Conservation (phyloP, 1,284 basidiomycete species). For the Sanghuangporus sanghuang region DNA sequence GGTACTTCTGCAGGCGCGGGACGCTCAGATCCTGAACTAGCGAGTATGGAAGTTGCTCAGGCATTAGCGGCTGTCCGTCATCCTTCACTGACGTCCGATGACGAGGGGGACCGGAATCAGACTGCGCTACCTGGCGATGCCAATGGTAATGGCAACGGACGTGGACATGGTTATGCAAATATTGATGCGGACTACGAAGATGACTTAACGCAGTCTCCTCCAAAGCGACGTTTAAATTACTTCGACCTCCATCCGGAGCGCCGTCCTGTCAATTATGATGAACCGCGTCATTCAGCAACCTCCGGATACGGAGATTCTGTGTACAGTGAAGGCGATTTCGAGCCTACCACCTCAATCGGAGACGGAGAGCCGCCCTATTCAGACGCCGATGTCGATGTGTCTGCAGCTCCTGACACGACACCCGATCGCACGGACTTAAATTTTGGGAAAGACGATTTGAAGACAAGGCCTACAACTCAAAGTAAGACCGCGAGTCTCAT, state of each 20-base stretch:
- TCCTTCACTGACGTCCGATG: slow-evolving; percentile 38
- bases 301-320: slow-evolving; percentile 33
- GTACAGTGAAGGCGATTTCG: slow-evolving; percentile 18
- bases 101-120: background rate
- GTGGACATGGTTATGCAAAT: slow-evolving; percentile 17
- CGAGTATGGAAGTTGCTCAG: slow-evolving; percentile 64
- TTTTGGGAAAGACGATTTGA: background rate
- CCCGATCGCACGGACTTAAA: background rate
- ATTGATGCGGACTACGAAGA: slow-evolving; percentile 14
- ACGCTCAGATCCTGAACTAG: slow-evolving; percentile 61
- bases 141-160: slow-evolving; percentile 9
- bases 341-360: background rate
- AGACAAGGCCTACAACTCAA: slow-evolving; percentile 11
- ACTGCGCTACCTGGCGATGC: background rate
- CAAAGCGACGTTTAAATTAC: slow-evolving; percentile 46
- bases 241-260: slow-evolving; percentile 63
- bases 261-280: background rate
- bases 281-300: background rate
- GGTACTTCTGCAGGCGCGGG: slow-evolving; percentile 27
- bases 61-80: slow-evolving; percentile 62
- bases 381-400: slow-evolving; percentile 13
- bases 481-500: slow-evolving; percentile 72
- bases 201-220: slow-evolving; percentile 16
- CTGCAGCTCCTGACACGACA: slow-evolving; percentile 11
- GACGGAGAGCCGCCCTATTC: slow-evolving; percentile 6